Base-by-base conservation (phyloP, 1,284 basidiomycete genomes). In the Cryptococcus sp. region DNA sequence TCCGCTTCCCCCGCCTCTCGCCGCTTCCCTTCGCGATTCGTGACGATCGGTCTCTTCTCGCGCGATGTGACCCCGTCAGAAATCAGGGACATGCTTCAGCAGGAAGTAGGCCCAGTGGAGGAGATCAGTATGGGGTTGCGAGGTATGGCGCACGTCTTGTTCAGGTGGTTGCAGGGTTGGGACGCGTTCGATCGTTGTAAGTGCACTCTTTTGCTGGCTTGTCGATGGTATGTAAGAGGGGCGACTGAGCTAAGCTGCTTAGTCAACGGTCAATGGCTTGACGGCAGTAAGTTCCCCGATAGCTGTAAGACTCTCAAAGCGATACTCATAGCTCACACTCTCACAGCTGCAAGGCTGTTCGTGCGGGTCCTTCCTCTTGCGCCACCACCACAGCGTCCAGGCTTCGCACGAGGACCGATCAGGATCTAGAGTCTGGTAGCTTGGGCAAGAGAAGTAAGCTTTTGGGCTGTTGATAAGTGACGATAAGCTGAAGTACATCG, bases 91-190 rank as follows among this genome's bases (percentile, higher is more conserved):
- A 27, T 55, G 19, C 49, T 50, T 27, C 54, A 55, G 39, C 50
- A 47, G 16, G 45, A 40, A 3, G 27, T 55, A 4, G 54, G 54
- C 23, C 48, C 54, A 7, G 54, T 55, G 4, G 47, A 55, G 41
- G 47, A 50, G 16, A 23, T 55, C n/a, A 49, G 40, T 17, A 50
- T 55, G 46, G 54, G 50, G 22, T 43, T 23, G 48, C 41, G 39
- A 13, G 54, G 54, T 50, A 39, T 55, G 8, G 54, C 54, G 17
- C 49, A 48, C 27, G 48, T 55, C 19, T 39, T 47, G n/a, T 41
- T 55, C 25, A 35, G 43, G 23, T 43, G 47, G 25, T 50, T 20
- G 40, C 54, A 55, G 22, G 54, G 46, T 15, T 55, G 54, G 54
- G 54, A 55, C 16, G 48, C 45, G 13, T 55, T 23, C 22, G 39